Evolutionary conservation across 129 eudicot genomes (phyloP).

Genomic region (Arctium lappa): DNA sequence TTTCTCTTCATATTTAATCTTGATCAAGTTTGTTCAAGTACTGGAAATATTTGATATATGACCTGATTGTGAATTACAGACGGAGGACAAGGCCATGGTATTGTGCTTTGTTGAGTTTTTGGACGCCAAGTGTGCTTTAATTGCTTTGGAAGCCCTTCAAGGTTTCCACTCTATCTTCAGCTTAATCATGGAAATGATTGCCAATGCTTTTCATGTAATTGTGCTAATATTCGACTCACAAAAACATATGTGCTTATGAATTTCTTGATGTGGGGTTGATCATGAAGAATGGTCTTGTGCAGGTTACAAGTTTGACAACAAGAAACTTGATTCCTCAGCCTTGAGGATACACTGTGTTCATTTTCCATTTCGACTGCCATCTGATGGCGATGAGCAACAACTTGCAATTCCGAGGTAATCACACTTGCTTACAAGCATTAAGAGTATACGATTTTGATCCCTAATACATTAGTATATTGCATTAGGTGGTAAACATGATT

Average conservation of each 20-base stretch:
- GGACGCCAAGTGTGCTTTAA: conserved; percentile 77
- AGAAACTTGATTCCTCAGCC: conserved; percentile 66
- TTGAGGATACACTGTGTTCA: conserved; percentile 72
- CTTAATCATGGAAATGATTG: background rate
- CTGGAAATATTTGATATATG: conserved; percentile 1
- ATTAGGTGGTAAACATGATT: background rate
- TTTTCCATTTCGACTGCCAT: conserved; percentile 79
- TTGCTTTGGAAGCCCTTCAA: conserved; percentile 93
- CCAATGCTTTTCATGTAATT: background rate
- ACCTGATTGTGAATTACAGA: conserved; percentile 42
- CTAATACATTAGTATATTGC: background rate
- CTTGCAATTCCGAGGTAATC: conserved; percentile 13
- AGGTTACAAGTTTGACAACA: conserved; percentile 93
- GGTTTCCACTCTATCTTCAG: conserved; percentile 31
- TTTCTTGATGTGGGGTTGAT: background rate
- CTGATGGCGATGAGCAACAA: conserved; percentile 35
- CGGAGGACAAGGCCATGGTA: conserved; percentile 72
- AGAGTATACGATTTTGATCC: background rate
- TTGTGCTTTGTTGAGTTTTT: conserved; percentile 89
- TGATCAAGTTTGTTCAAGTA: conserved; percentile 5
- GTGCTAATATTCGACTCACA: background rate
- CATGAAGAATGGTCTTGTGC: conserved; percentile 10
- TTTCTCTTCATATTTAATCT: background rate
- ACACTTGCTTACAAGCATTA: background rate
- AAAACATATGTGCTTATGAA: background rate